Evolutionary conservation across 768 basidiomycete species (phyloP).

Genomic region (Cubamyces lactineus): DNA sequence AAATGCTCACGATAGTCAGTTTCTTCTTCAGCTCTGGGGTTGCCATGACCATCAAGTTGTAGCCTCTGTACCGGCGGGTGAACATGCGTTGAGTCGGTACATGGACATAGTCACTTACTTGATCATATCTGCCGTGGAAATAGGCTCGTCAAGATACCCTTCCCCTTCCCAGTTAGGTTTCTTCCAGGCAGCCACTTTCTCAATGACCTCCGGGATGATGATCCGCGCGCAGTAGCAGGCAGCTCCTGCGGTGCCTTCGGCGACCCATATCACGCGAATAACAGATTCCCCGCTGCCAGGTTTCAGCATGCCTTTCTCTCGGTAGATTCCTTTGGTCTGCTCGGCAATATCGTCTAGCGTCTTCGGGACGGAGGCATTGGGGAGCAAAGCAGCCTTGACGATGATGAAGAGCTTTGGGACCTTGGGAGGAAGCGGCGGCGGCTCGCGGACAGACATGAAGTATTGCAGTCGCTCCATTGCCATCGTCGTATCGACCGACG

Average conservation of each 20-base stretch:
- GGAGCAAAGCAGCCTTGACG: constrained; percentile 6
- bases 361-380: constrained; percentile 11
- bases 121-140: not conserved
- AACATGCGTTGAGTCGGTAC: too few relatives aligned
- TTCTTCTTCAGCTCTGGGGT: constrained; percentile 16
- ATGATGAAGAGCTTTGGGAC: constrained; percentile 24
- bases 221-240: constrained; percentile 16
- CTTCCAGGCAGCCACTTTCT: constrained; percentile 9
- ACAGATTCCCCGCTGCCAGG: constrained; percentile 3
- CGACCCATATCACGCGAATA: constrained; percentile 12
- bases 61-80: not conserved
- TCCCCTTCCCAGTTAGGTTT: not conserved
- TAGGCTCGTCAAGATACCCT: not conserved
- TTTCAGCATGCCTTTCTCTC: constrained; percentile 1
- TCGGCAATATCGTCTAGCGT: constrained; percentile 5
- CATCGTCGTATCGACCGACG: constrained; percentile 4
- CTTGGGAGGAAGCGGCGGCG: constrained; percentile 12
- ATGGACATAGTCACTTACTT: not conserved
- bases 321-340: not conserved
- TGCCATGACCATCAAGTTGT: constrained; percentile 8
- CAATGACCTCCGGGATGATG: constrained; percentile 13
- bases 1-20: constrained; percentile 14
- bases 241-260: not conserved
- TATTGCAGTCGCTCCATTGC: constrained; percentile 2
- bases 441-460: constrained; percentile 9